phyloP scores from a whole-genome alignment of 352 stramenopile species.

The Globisporangium irregulare region DNA sequence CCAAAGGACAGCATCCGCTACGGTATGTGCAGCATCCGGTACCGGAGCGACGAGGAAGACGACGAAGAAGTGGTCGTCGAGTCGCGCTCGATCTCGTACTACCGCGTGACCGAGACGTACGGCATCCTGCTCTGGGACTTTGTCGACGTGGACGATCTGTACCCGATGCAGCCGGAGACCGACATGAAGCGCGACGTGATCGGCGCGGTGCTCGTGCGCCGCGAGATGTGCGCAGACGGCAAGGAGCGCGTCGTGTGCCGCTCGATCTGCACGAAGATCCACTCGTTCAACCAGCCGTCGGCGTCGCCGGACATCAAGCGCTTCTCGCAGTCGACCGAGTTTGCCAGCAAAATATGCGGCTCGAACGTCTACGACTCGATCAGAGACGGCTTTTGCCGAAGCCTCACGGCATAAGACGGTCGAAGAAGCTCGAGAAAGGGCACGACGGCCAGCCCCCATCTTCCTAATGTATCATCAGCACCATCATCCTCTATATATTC shows the following conservation, averaged over 20 bases:
- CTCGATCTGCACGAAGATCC: slow-evolving; percentile 57
- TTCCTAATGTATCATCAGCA: background rate
- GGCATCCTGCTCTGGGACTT: slow-evolving; percentile 35
- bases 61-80: slow-evolving; percentile 31
- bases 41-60: slow-evolving; percentile 22
- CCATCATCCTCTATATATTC: background rate
- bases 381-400: slow-evolving; percentile 20
- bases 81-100: slow-evolving; percentile 26
- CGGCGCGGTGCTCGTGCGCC: slow-evolving; percentile 33
- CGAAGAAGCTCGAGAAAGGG: too few relatives aligned
- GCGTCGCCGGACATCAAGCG: slow-evolving; percentile 18
- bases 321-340: slow-evolving; percentile 27
- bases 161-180: slow-evolving; percentile 20
- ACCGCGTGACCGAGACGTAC: slow-evolving; percentile 26
- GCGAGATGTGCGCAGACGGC: slow-evolving; percentile 41
- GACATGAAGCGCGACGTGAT: slow-evolving; percentile 31
- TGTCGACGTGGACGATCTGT: slow-evolving; percentile 34
- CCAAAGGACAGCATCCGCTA: slow-evolving; percentile 44
- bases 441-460: background rate
- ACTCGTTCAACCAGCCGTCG: slow-evolving; percentile 24
- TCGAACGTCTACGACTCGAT: slow-evolving; percentile 44
- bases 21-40: slow-evolving; percentile 32
- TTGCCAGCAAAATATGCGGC: slow-evolving; percentile 34
- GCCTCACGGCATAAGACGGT: slow-evolving; percentile 4
- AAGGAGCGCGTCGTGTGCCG: slow-evolving; percentile 53